Base-by-base conservation (phyloP, 805 yeast genomes). In the Ogataea saltuana region DNA sequence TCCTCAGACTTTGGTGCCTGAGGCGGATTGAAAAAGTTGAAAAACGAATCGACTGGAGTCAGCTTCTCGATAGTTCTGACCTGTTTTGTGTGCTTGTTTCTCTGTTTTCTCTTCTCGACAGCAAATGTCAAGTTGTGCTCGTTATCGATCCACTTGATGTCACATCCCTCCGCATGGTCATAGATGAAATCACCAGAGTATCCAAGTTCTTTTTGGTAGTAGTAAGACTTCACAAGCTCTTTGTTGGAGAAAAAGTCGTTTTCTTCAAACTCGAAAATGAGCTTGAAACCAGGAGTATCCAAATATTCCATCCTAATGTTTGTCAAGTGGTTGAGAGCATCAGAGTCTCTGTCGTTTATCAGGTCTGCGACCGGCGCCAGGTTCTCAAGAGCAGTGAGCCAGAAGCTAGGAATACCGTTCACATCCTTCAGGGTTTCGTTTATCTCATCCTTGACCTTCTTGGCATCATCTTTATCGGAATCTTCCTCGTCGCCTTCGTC, bases 21-120 rank as follows among this genome's bases (percentile, higher is more conserved):
- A 59, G 99, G 99, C 27, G 99, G 98, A 56, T 81, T 86, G 67
- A 93, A 93, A 71, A 93, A 93, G 72, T 85, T 86, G 78, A 93
- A 93, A 72, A 93, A 93, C 17, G 97, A 88, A 58, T 88, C 96
- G 41, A 83, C 80, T n/a, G 97, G 97, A 7, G 96, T 82, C 55
- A 88, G 75, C 71, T 91, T 91, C 69, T 91, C 97, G 56, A 93
- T 84, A 38, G 96, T 89, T 68, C 99, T 81, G 13, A 96, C 91
- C 64, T 93, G 97, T 67, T 90, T 90, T 46, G 99, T 93, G 65
- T 85, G 81, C 73, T 90, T 91, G 69, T 93, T 93, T 72, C 98
- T 84, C 74, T 93, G 99, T 71, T 90, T 93, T 71, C 97, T 83
- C 76, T 88, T 86, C 73, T 91, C 97, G 45, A 93, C 83, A 46